phyloP scores from a whole-genome alignment of 768 basidiomycete genomes.

The Suillus occidentalis region DNA sequence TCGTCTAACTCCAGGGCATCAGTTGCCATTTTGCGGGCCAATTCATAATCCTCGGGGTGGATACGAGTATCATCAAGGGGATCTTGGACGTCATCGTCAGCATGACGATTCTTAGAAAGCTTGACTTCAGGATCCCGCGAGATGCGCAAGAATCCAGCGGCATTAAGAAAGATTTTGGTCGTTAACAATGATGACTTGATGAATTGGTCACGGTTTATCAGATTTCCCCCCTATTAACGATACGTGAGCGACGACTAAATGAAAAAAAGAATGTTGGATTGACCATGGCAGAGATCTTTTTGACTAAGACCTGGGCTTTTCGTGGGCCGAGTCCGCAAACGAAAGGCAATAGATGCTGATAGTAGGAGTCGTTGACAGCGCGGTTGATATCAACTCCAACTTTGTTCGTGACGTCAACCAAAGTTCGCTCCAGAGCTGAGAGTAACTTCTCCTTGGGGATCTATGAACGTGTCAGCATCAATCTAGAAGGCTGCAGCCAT shows the following conservation, averaged over 20 bases:
- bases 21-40: constrained; percentile 97
- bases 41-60: constrained; percentile 96
- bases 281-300: constrained; percentile 77
- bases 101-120: constrained; percentile 56
- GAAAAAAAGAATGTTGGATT: constrained; percentile 25
- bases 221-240: constrained; percentile 70
- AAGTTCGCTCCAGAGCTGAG: constrained; percentile 74
- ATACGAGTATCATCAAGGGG: constrained; percentile 94
- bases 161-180: constrained; percentile 89
- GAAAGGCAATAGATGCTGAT: constrained; percentile 84
- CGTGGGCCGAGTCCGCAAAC: constrained; percentile 93
- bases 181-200: constrained; percentile 78
- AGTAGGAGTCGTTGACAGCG: constrained; percentile 85
- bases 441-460: constrained; percentile 85
- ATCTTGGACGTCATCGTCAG: constrained; percentile 73
- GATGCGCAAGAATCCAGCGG: constrained; percentile 89
- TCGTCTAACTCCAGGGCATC: constrained; percentile 97
- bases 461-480: constrained; percentile 40
- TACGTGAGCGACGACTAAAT: background rate
- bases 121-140: constrained; percentile 67
- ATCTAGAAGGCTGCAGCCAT: background rate
- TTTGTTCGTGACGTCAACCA: constrained; percentile 89
- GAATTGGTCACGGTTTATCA: constrained; percentile 87
- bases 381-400: constrained; percentile 97
- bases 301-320: constrained; percentile 83